These are phyloP conservation scores for Achaetomiella virescens DNA, from an alignment of 495 filamentous ascomycete genomes.

Conservation along the genomic window DNA sequence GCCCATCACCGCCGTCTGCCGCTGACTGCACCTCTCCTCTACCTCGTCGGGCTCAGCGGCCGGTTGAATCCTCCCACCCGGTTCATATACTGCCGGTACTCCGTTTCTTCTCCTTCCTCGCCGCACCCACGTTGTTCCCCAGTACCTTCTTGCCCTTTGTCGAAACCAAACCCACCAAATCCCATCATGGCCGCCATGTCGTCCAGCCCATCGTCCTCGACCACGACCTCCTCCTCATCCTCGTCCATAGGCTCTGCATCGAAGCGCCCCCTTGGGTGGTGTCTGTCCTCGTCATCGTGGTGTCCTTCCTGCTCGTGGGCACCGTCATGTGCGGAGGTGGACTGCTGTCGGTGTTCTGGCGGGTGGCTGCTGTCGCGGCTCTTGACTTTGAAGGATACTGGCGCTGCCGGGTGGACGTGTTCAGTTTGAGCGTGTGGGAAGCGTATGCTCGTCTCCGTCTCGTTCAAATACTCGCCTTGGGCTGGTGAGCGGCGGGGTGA, in stretches of 20 bases:
- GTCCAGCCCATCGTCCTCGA: constrained; percentile 61
- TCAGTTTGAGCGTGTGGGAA: constrained; percentile 27
- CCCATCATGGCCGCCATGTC: constrained; percentile 83
- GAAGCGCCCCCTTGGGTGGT: constrained; percentile 14
- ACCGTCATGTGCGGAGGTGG: neutral
- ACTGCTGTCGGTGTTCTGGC: constrained; percentile 4
- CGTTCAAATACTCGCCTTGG: neutral
- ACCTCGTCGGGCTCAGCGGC: constrained; percentile 57
- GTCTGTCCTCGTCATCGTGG: constrained; percentile 13
- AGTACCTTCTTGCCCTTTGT: constrained; percentile 88
- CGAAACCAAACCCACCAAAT: constrained; percentile 72
- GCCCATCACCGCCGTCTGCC: neutral
- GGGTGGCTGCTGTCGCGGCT: constrained; percentile 37
- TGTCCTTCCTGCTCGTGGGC: constrained; percentile 6
- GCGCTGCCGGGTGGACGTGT: constrained; percentile 26
- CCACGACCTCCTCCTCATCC: constrained; percentile 43
- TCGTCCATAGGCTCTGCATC: constrained; percentile 42
- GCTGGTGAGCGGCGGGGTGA: constrained; percentile 20
- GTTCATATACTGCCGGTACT: constrained; percentile 99
- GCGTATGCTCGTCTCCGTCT: constrained; percentile 14
- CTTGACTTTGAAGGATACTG: constrained; percentile 35
- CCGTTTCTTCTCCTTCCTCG: constrained; percentile 91
- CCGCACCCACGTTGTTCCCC: constrained; percentile 79
- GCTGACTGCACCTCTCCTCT: neutral
- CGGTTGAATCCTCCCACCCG: constrained; percentile 93